Evolutionary conservation across 768 basidiomycete genomes (phyloP).

Genomic region (Trametes meyenii): DNA sequence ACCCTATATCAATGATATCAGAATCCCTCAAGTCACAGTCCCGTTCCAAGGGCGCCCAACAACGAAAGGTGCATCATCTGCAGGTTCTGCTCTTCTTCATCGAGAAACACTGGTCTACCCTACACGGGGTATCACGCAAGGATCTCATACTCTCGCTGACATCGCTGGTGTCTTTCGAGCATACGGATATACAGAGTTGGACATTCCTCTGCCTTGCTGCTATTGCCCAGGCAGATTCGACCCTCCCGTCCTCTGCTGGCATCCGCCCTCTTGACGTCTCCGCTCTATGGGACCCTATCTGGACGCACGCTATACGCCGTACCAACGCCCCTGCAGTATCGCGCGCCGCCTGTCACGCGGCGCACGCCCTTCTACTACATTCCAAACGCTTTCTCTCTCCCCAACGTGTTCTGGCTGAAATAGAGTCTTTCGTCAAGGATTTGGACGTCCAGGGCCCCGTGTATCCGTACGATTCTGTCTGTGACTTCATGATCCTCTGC

Average conservation of each 20-base stretch:
- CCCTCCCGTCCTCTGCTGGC: not conserved
- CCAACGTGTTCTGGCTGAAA: slow-evolving; percentile 65
- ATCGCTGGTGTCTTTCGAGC: slow-evolving; percentile 65
- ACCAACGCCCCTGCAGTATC: slow-evolving; percentile 67
- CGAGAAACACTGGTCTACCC: slow-evolving; percentile 68
- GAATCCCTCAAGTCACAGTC: slow-evolving; percentile 38
- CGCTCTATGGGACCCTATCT: slow-evolving; percentile 77
- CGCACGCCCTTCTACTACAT: slow-evolving; percentile 54
- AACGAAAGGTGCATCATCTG: slow-evolving; percentile 52
- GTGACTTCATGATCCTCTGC: slow-evolving; percentile 73
- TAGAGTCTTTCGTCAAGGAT: slow-evolving; percentile 79
- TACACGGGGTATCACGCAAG: slow-evolving; percentile 61
- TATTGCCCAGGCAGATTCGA: slow-evolving; percentile 54
- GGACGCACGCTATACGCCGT: slow-evolving; percentile 82
- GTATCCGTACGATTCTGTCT: slow-evolving; percentile 88
- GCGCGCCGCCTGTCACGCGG: slow-evolving; percentile 78
- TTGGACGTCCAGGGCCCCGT: slow-evolving; percentile 90
- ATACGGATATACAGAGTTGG: slow-evolving; percentile 77
- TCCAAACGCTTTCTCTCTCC: slow-evolving; percentile 50
- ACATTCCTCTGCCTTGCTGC: slow-evolving; percentile 79
- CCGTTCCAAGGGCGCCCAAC: slow-evolving; percentile 36
- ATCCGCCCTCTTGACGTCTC: slow-evolving; percentile 25
- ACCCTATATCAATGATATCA: slow-evolving; percentile 62
- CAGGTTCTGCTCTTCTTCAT: slow-evolving; percentile 87
- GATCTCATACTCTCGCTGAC: slow-evolving; percentile 59